Conservation (phyloP, 176 grass and related monocot species). For the Bolboschoenus planiculmis region DNA sequence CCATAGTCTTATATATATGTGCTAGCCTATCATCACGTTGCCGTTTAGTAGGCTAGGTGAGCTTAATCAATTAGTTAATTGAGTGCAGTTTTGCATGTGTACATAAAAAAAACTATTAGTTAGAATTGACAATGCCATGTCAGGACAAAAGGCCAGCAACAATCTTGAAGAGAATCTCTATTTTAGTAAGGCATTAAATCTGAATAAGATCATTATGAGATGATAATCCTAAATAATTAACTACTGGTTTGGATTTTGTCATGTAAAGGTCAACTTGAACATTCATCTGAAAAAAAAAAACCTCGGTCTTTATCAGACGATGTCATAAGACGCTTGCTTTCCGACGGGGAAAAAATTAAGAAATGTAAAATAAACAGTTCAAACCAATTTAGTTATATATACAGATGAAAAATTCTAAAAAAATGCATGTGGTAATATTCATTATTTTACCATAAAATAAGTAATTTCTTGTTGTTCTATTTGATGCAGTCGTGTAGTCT, state of each 20-base stretch:
- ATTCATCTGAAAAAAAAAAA: neutral
- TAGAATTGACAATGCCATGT: neutral
- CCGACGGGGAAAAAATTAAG: neutral
- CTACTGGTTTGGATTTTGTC: neutral
- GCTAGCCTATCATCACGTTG: neutral
- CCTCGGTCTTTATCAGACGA: neutral
- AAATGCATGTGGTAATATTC: neutral
- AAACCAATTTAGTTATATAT: neutral
- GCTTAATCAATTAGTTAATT: conserved; percentile 14
- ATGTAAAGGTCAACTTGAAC: conserved; percentile 4
- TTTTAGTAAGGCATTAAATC: conserved; percentile 3
- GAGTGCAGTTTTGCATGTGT: neutral
- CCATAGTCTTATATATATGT: neutral
- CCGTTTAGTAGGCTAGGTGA: neutral
- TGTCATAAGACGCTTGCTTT: neutral
- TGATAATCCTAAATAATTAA: conserved; percentile 1
- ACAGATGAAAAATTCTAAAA: neutral
- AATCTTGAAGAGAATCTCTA: conserved; percentile 7
- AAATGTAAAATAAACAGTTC: neutral
- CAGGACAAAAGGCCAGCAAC: conserved; percentile 16
- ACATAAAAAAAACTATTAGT: neutral
- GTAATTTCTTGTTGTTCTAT: conserved; percentile 7
- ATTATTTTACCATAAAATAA: neutral
- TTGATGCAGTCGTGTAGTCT: conserved; percentile 64
- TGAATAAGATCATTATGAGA: conserved; percentile 15